Evolutionary conservation across 345 rosid species (phyloP).

Genomic region (Salix purpurea): DNA sequence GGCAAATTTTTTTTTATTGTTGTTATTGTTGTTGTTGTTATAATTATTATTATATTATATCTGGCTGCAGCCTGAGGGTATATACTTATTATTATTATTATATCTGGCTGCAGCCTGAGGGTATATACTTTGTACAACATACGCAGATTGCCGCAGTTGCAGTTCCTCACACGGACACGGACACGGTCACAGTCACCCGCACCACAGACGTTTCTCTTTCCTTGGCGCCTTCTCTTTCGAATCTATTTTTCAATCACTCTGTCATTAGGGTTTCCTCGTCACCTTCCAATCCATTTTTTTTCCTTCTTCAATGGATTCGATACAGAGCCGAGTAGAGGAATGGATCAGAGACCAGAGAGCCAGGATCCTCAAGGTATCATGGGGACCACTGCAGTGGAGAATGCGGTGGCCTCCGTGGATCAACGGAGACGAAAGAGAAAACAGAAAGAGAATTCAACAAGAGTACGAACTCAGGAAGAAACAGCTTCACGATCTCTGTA

Average conservation of each 20-base stretch:
- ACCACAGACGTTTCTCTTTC: background rate
- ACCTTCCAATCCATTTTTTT: background rate
- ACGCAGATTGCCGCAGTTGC: background rate
- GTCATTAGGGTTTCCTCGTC: no score
- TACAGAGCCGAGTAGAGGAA: slow-evolving; percentile 69
- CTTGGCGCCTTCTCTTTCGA: background rate
- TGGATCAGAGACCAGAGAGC: slow-evolving; percentile 92
- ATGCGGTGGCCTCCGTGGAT: slow-evolving; percentile 81
- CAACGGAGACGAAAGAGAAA: slow-evolving; percentile 36
- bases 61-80: background rate
- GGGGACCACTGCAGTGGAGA: slow-evolving; percentile 83
- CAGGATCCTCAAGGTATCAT: slow-evolving; percentile 59
- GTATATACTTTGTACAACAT: slow-evolving; percentile 7
- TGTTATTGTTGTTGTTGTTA: no score
- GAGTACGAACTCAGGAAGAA: slow-evolving; percentile 70
- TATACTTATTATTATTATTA: background rate
- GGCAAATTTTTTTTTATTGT: no score
- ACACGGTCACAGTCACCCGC: background rate
- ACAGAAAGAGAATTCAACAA: slow-evolving; percentile 57
- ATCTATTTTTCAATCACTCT: no score
- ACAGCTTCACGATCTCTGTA: slow-evolving; percentile 78
- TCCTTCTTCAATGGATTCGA: slow-evolving; percentile 40
- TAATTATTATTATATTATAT: no score
- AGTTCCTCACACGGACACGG: background rate
- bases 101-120: no score